Evolutionary conservation across 163 green algal species (phyloP), one percentile per base, ranked within the genome.

Genomic region (Scenedesmus sp.): DNA sequence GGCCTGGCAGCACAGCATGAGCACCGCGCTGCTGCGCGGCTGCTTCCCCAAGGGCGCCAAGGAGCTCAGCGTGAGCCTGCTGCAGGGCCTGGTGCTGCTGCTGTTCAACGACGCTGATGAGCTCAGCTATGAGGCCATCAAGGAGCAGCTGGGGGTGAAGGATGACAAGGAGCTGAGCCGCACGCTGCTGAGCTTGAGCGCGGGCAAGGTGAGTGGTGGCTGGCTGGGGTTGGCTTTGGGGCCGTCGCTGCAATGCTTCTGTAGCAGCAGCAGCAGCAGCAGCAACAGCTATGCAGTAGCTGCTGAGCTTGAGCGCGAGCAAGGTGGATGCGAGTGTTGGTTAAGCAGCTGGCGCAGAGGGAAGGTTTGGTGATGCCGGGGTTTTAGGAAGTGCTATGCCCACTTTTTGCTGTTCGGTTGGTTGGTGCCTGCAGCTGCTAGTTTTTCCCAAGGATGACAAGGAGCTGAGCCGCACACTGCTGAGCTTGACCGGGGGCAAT

Each of bases 61-160:
- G 94, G 98, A 99, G 97, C 97, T 99, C 59, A 95, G 93, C 3
- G 97, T 99, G 9, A 99, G 97, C 57, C 94, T 99, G n/a, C 16
- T 88, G 97, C 98, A 99, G 94, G 98, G 98, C 94, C 97, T 96
- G 90, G 97, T 99, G 13, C 95, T 99, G 91, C 85, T 99, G 95
- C 96, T 99, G 59, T 99, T 99, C 94, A 99, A 99, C 94, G 96
- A 98, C 76, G 84, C 92, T 0, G 96, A 99, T 20, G 55, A 23
- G 57, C 20, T 93, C 13, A 82, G n/a, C 18, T 95, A 91, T 64
- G 64, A 26, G 16, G 88, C 90, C 7, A 93, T 95, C 13, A 87
- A 76, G 56, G 90, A 95, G 59, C 82, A 90, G 88, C 57, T 90
- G 34, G 91, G 82, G 52, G 54, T 92, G 26, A 79, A 82, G 26